These are phyloP conservation scores for Gnomoniopsis sp. DNA, from an alignment of 2,329 filamentous ascomycete species.

Conservation along the genomic window DNA sequence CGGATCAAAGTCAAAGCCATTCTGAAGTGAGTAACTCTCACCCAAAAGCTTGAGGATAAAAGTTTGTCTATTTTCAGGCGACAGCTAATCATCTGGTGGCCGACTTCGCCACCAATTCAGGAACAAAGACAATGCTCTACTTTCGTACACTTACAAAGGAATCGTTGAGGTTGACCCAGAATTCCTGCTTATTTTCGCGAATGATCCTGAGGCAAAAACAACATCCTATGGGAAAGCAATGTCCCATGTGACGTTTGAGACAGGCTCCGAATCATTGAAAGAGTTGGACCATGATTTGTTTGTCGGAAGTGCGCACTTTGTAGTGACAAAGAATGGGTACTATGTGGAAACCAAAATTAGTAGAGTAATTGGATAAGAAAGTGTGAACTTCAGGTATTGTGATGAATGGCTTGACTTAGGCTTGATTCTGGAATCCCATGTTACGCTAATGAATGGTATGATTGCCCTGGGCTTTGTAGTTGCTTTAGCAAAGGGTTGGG, in stretches of 20 bases:
- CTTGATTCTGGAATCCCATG: no score
- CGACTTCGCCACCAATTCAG: background rate
- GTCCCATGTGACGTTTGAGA: background rate
- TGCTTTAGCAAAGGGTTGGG: no score
- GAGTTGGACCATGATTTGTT: background rate
- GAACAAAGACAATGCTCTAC: background rate
- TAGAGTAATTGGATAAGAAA: background rate
- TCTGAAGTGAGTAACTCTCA: no score
- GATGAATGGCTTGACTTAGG: background rate
- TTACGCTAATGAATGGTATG: no score
- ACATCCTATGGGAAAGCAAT: background rate
- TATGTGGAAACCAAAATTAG: background rate
- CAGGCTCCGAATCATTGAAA: background rate
- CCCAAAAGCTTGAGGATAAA: no score
- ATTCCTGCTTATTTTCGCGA: background rate
- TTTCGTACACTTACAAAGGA: background rate
- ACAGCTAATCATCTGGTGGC: no score
- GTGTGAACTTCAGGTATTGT: background rate
- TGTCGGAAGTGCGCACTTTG: background rate
- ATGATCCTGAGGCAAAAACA: background rate
- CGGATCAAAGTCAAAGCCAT: no score
- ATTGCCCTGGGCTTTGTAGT: no score
- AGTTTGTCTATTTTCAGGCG: no score
- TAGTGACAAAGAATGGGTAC: background rate
- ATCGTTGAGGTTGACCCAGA: background rate